Conservation (phyloP, 176 grass and related monocot genomes). For the Zoysia japonica region DNA sequence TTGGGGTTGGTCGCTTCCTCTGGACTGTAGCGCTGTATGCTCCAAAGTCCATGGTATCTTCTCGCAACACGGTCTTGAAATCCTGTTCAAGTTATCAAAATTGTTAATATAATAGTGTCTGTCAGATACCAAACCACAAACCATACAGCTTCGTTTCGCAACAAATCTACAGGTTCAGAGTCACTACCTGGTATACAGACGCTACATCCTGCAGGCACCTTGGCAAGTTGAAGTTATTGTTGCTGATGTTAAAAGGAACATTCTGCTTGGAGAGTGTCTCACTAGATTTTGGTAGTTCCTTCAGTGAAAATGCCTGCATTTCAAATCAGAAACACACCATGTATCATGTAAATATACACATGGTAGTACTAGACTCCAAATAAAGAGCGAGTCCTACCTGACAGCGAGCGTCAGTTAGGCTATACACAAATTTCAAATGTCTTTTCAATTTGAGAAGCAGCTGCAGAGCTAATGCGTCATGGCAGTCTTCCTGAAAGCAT, state of each 20-base stretch:
- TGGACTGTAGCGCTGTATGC: constrained; percentile 55
- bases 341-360: constrained; percentile 21
- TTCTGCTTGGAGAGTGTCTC: constrained; percentile 86
- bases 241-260: constrained; percentile 71
- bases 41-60: constrained; percentile 88
- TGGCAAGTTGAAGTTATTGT: constrained; percentile 53
- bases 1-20: constrained; percentile 73
- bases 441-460: constrained; percentile 95
- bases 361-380: constrained; percentile 28
- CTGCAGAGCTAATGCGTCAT: constrained; percentile 80
- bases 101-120: background rate
- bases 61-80: constrained; percentile 80
- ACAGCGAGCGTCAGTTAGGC: constrained; percentile 82
- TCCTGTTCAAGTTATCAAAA: constrained; percentile 53
- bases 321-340: constrained; percentile 39
- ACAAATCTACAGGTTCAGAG: constrained; percentile 28
- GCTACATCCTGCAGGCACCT: constrained; percentile 66
- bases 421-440: constrained; percentile 89
- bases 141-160: constrained; percentile 21
- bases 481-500: constrained; percentile 83
- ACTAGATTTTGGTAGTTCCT: constrained; percentile 74
- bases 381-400: constrained; percentile 54
- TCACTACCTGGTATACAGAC: constrained; percentile 69
- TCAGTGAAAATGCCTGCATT: constrained; percentile 90
- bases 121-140: constrained; percentile 11